Base-by-base conservation (phyloP, 1,284 basidiomycete genomes). In the Boletus sp. region DNA sequence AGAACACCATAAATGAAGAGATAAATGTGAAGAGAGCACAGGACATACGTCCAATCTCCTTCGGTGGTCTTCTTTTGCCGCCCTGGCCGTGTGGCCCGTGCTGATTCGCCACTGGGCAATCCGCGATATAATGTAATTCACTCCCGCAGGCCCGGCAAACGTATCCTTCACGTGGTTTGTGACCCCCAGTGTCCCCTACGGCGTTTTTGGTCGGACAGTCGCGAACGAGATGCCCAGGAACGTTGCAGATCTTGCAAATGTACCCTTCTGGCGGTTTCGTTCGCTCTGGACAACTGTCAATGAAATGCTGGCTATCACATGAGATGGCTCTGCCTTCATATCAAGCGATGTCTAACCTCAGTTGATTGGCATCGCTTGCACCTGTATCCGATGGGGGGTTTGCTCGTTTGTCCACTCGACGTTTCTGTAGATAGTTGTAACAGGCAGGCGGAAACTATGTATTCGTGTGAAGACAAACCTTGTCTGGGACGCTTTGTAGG, bases 91-190 rank as follows among this genome's bases (percentile, higher is more conserved):
- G 68, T 32, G 63, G 48, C 16, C 62, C 68, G 26, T 61, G 62
- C 57, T 65, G 60, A 60, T 77, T 79, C 8, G 80, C 80, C n/a
- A 82, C 72, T 1, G 86, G 82, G 60, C 93, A 96, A 58, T 95
- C 91, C 47, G 90, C 82, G 39, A 95, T 77, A 58, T 82, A 88
- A 69, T 96, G 93, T 3, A 75, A 72, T 44, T 85, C 84, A 56
- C 85, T 88, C 16, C 87, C 91, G 64, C 92, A 95, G 4, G 89
- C 91, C 42, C 90, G 80, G 68, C 92, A 95, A 8, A 88, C 77
- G 57, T 94, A 95, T 32, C 90, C 90, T 61, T 83, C 74, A 50
- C 77, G 86, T 5, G 89, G 89, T 64, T 88, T 91, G 34, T 74
- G 77, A 8, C 87, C 86, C 10, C 86, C 84, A 0, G 86, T 88